phyloP scores from a whole-genome alignment of 2,329 filamentous ascomycete species.

The Diaporthe ilicicola region DNA sequence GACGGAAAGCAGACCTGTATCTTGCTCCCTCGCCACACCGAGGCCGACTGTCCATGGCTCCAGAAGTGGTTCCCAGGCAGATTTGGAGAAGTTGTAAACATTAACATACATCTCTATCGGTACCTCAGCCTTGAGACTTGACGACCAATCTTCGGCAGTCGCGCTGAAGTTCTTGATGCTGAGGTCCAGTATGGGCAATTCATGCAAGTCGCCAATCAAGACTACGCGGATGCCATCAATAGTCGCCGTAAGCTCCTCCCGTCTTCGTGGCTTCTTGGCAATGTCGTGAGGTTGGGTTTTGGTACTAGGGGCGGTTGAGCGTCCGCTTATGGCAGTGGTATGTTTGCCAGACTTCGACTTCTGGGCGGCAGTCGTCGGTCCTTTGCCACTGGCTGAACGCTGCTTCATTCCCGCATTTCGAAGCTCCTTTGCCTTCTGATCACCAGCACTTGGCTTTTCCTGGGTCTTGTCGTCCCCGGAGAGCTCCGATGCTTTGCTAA shows the following conservation, averaged over 20 bases:
- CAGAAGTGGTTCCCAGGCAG: conserved; percentile 94
- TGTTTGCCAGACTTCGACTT: conserved; percentile 49
- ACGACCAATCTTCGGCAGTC: conserved; percentile 90
- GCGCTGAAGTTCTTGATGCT: conserved; percentile 91
- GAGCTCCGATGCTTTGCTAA: conserved; percentile 89
- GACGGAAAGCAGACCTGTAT: conserved; percentile 79
- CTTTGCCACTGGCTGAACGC: conserved; percentile 64
- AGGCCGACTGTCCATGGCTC: conserved; percentile 97
- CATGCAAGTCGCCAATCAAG: conserved; percentile 93
- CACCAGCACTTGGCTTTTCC: conserved; percentile 51
- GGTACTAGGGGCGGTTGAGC: conserved; percentile 20
- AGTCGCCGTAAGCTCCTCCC: conserved; percentile 84
- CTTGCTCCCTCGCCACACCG: conserved; percentile 80
- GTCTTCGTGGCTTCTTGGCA: conserved; percentile 44
- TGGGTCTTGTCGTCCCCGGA: conserved; percentile 62
- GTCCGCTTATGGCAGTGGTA: conserved; percentile 33
- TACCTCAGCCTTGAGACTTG: conserved; percentile 84
- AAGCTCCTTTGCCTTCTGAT: conserved; percentile 65
- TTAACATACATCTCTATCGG: conserved; percentile 95
- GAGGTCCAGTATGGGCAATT: conserved; percentile 92
- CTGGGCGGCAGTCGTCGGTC: conserved; percentile 57
- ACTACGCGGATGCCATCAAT: conserved; percentile 92
- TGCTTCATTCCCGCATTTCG: conserved; percentile 59
- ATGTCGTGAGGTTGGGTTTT: conserved; percentile 42
- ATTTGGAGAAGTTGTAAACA: conserved; percentile 99